Conservation (phyloP, 331 rosid genomes). For the Cucumis variabilis region DNA sequence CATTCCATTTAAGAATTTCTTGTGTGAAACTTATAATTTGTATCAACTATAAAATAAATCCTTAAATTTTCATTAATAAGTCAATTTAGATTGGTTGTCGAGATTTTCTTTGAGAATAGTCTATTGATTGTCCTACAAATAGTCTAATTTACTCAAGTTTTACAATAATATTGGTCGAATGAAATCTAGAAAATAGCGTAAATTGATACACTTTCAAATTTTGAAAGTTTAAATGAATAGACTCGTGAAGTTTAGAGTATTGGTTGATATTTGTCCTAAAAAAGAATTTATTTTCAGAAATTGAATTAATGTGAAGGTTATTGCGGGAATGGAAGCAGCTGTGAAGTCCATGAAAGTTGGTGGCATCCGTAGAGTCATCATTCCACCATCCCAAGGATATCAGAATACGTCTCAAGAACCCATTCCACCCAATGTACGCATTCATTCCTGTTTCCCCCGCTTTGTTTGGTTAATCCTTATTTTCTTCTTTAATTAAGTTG, state of each 20-base stretch:
- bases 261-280: too few species aligned
- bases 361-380: conserved; percentile 74
- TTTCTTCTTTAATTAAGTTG: not conserved
- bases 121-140: not conserved
- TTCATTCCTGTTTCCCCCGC: conserved; percentile 19
- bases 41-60: not conserved
- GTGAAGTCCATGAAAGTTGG: conserved; percentile 91
- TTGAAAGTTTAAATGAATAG: too few species aligned
- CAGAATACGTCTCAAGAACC: conserved; percentile 91
- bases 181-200: too few species aligned
- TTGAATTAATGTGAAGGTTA: conserved; percentile 54
- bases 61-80: not conserved
- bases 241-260: too few species aligned
- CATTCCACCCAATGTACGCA: conserved; percentile 82
- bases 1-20: not conserved
- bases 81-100: too few species aligned
- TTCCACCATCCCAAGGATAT: conserved; percentile 95
- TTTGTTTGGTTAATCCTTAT: conserved; percentile 26
- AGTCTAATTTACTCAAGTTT: too few species aligned
- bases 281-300: too few species aligned
- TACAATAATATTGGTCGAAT: not conserved
- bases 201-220: not conserved
- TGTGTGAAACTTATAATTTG: not conserved
- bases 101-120: not conserved
- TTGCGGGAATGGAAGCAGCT: conserved; percentile 79